phyloP scores from a whole-genome alignment of 2,329 filamentous ascomycete genomes.

The Ophiognomonia clavigignenti-juglandacearum region DNA sequence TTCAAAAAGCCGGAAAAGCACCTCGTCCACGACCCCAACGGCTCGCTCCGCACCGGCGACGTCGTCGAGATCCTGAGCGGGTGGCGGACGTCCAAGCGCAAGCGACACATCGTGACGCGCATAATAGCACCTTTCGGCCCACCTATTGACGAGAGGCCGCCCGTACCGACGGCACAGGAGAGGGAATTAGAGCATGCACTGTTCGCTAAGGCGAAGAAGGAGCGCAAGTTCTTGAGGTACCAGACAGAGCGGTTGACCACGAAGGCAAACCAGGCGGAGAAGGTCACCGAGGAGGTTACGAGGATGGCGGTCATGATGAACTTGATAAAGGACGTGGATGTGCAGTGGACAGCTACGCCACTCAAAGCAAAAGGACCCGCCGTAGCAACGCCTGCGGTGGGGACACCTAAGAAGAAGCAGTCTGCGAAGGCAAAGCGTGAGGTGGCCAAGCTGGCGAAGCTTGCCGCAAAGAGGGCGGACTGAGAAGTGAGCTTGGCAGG shows the following conservation, averaged over 20 bases:
- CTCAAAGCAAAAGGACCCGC: background rate
- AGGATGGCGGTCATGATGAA: conserved; percentile 22
- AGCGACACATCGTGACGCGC: conserved; percentile 68
- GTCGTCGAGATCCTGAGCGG: conserved; percentile 66
- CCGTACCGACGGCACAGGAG: conserved; percentile 61
- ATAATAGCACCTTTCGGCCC: conserved; percentile 67
- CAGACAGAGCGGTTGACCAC: conserved; percentile 18
- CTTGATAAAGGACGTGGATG: conserved; percentile 2
- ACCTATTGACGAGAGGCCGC: conserved; percentile 58
- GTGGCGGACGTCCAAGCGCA: conserved; percentile 59
- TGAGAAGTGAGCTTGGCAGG: background rate
- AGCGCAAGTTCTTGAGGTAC: conserved; percentile 38
- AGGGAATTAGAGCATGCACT: conserved; percentile 48
- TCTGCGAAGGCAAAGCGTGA: background rate
- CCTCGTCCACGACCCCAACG: conserved; percentile 74
- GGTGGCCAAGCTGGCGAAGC: background rate
- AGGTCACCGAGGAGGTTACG: conserved; percentile 19
- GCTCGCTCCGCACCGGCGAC: conserved; percentile 69
- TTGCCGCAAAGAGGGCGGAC: no score
- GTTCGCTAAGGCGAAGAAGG: conserved; percentile 50
- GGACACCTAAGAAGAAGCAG: background rate
- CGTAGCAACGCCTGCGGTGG: no score
- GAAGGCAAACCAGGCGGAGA: conserved; percentile 20
- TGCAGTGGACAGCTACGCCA: conserved; percentile 1
- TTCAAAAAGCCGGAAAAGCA: conserved; percentile 61